A percentile compares a stretch with the other conserved stretches of the same genome.
phyloP scores from a whole-genome alignment of 75 land plant genomes.

The Pseudotsuga menziesii region DNA sequence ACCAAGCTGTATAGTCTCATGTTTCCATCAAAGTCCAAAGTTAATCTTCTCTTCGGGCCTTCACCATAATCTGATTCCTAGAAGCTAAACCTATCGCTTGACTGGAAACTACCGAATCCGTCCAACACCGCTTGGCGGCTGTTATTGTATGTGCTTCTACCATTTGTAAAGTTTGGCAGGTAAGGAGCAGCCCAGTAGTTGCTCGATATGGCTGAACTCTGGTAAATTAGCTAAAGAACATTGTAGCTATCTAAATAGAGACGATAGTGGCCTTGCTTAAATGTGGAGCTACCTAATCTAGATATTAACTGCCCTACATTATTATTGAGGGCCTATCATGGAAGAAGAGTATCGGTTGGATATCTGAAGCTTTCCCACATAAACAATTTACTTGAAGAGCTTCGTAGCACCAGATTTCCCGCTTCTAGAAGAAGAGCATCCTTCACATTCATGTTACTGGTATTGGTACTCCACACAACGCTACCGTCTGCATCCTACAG shows the following conservation, averaged over 20 bases:
- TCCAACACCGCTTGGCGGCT: constrained; percentile 28
- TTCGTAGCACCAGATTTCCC: constrained; percentile 22
- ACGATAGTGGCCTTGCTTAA: neutral
- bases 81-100: constrained; percentile 34
- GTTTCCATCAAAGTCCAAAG: constrained; percentile 54
- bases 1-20: constrained; percentile 47
- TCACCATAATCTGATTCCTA: constrained; percentile 35
- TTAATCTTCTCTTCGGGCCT: constrained; percentile 29
- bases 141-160: constrained; percentile 39
- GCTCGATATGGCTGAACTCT: neutral
- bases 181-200: constrained; percentile 29
- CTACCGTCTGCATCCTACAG: constrained; percentile 1
- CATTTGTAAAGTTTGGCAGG: constrained; percentile 10
- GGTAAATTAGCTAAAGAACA: neutral
- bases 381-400: neutral
- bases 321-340: constrained; percentile 4
- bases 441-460: neutral
- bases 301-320: neutral
- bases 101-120: constrained; percentile 26
- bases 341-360: constrained; percentile 30
- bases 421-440: neutral
- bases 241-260: neutral
- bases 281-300: neutral
- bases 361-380: constrained; percentile 30
- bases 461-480: constrained; percentile 17